Evolutionary conservation across 2,329 filamentous ascomycete species (phyloP).

Genomic region (Diaporthe amygdali): DNA sequence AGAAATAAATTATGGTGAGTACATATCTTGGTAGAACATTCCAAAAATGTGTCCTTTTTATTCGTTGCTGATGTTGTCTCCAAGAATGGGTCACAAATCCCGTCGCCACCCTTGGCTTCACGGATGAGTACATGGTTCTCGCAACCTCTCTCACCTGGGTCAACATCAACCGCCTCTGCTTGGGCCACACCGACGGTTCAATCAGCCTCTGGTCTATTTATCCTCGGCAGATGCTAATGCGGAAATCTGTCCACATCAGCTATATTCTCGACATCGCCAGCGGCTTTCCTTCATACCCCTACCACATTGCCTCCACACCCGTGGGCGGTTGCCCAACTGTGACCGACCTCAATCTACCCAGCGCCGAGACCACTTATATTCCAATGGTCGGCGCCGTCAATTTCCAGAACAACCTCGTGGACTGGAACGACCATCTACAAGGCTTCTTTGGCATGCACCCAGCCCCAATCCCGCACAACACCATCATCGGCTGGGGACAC

Average conservation of each 20-base stretch:
- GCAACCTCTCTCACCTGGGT: conserved; percentile 62
- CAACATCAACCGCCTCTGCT: conserved; percentile 57
- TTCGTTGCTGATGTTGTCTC: background rate
- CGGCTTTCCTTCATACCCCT: conserved; percentile 61
- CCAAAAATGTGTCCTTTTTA: background rate
- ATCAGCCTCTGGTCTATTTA: conserved; percentile 61
- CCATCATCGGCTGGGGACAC: conserved; percentile 58
- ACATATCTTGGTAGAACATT: background rate
- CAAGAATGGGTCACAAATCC: conserved; percentile 52
- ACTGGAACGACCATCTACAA: conserved; percentile 60
- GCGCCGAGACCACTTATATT: conserved; percentile 58
- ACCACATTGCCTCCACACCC: conserved; percentile 59
- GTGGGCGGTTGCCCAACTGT: conserved; percentile 59
- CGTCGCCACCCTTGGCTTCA: conserved; percentile 49
- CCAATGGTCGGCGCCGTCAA: conserved; percentile 51
- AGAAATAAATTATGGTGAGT: conserved; percentile 45
- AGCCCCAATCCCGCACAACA: conserved; percentile 57
- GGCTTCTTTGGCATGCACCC: conserved; percentile 60
- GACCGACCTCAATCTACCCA: conserved; percentile 58
- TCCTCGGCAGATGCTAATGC: conserved; percentile 53
- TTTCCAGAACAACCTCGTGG: conserved; percentile 58
- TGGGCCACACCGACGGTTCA: conserved; percentile 63
- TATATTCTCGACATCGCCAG: conserved; percentile 60
- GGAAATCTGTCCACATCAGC: conserved; percentile 59
- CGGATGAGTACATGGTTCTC: conserved; percentile 51